Conservation (phyloP, 495 filamentous ascomycete genomes). For the Cercophora samala region DNA sequence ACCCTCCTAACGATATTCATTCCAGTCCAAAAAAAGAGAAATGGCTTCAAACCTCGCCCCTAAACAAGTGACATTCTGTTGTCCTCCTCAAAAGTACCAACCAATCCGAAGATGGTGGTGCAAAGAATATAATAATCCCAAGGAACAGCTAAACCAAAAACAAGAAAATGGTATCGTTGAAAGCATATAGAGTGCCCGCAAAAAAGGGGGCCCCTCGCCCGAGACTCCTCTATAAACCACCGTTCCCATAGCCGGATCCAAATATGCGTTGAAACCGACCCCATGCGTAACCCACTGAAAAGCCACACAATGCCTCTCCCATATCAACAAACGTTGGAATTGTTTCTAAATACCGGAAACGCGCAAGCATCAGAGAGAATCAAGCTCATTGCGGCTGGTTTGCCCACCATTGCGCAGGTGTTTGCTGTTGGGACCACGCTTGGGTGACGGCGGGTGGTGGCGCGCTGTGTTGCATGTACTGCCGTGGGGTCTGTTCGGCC, state of each 20-base stretch:
- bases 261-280: slow-evolving; percentile 20
- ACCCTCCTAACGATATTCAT: not conserved
- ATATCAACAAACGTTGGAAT: slow-evolving; percentile 12
- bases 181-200: slow-evolving; percentile 13
- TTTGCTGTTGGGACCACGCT: slow-evolving; percentile 44
- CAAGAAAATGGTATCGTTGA: not conserved
- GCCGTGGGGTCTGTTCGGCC: slow-evolving; percentile 56
- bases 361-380: too few relatives aligned
- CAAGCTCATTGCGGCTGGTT: slow-evolving; percentile 43
- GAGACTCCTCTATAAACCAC: slow-evolving; percentile 34
- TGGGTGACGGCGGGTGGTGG: slow-evolving; percentile 43
- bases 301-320: slow-evolving; percentile 30
- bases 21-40: not conserved
- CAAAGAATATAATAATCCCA: not conserved
- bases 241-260: slow-evolving; percentile 9
- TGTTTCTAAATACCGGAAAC: not conserved
- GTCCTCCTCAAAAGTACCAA: not conserved
- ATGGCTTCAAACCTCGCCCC: not conserved
- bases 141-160: not conserved
- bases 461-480: slow-evolving; percentile 55
- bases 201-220: slow-evolving; percentile 9
- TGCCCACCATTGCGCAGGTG: slow-evolving; percentile 44
- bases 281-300: slow-evolving; percentile 13
- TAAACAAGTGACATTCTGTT: not conserved
- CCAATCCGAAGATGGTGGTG: not conserved